Evolutionary conservation across 2,329 filamentous ascomycete species (phyloP), one percentile per base, ranked within the genome.

Genomic region (Xylaria sp.): DNA sequence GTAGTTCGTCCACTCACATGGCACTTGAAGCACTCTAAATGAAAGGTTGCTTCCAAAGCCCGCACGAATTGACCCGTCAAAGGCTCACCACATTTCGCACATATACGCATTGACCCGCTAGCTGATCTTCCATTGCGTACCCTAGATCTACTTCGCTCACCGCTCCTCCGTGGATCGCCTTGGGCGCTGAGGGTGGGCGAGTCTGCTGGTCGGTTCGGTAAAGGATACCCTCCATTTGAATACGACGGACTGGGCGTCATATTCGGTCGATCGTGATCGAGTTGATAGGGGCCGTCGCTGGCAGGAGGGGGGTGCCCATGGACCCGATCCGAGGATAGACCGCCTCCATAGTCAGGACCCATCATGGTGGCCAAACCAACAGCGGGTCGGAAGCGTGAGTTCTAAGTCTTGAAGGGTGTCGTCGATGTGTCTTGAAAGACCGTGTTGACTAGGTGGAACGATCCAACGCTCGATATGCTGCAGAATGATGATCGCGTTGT

Each of bases 11-110:
- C 54, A 86, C 89, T 82, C 87, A 97, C 95, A 82, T 93, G 89
- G 80, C 96, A 99, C 78, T 93, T 96, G 82, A 99, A 99, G 85
- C 96, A 99, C 79, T 99, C 95, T 72, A 99, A 83, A 83, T 99
- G 96, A 79, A 93, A 99, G 60, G 95, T 98, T 65, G 94, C 94
- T 61, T 94, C 93, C 62, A 99, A 82, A 51, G 96, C 96, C 74
- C 96, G 89, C 71, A 99, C 96, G 78, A 98, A 99, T 80, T 99
- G 96, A 49, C 96, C 96, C 1, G 93, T 96, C 78, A 99, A 84
- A 61, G 90, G 86, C 78, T 95, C 92, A 70, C 90, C 89, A 77
- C 96, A 99, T 80, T 97, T 97, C 75, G 93, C 94, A 81, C 92
- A 95, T 44, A 87, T 83, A 71, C 92, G 87, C 67, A 87, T 77